Conservation (phyloP, 352 stramenopile genomes). For the Phytopythium helicoides region DNA sequence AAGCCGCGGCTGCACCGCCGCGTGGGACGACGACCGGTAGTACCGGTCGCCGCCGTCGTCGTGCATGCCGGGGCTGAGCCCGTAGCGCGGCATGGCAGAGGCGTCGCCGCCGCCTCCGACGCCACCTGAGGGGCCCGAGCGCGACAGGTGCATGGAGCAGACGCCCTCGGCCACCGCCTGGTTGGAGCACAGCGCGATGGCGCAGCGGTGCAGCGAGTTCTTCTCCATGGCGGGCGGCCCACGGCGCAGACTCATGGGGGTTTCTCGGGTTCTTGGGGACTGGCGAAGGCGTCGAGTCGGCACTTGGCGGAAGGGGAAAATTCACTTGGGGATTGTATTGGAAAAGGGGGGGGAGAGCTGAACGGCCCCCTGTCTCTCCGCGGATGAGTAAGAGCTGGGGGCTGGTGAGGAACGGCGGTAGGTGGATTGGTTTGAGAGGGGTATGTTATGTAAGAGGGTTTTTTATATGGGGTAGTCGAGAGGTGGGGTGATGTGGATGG, state of each 20-base stretch:
- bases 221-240: conserved; percentile 23
- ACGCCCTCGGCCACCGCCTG: conserved; percentile 72
- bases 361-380: neutral
- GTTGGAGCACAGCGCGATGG: conserved; percentile 75
- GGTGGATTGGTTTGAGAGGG: neutral
- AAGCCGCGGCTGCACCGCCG: conserved; percentile 52
- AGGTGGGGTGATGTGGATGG: no score
- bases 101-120: conserved; percentile 16
- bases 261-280: neutral
- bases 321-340: neutral
- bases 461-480: no score
- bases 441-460: neutral
- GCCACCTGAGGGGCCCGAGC: conserved; percentile 11
- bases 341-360: neutral
- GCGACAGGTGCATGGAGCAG: conserved; percentile 72
- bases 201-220: conserved; percentile 74
- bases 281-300: neutral
- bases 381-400: neutral
- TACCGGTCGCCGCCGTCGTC: conserved; percentile 44
- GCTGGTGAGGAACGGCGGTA: conserved; percentile 4
- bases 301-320: neutral
- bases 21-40: conserved; percentile 46
- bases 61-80: conserved; percentile 10
- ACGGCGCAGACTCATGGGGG: conserved; percentile 2
- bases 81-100: conserved; percentile 1